Evolutionary conservation across 2,329 filamentous ascomycete genomes (phyloP).

Genomic region (Huntiella savannae): DNA sequence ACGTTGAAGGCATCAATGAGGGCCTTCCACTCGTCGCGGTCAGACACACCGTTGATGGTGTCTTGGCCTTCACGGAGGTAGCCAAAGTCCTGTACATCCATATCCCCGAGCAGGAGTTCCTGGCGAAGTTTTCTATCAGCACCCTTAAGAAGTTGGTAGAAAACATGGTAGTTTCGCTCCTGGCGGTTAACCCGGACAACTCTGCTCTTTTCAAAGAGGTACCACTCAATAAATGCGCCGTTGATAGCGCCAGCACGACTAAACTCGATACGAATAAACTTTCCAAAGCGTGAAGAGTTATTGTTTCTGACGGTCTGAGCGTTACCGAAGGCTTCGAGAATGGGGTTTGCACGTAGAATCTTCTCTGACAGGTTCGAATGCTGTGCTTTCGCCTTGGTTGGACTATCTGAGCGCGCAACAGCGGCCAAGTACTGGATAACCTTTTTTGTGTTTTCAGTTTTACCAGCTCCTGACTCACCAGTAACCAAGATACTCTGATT

Average conservation of each 20-base stretch:
- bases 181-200: constrained; percentile 75
- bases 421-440: constrained; percentile 97
- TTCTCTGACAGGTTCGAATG: constrained; percentile 86
- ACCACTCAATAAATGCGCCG: constrained; percentile 97
- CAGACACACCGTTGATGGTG: constrained; percentile 74
- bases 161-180: constrained; percentile 92
- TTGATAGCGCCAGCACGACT: constrained; percentile 72
- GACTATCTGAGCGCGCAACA: constrained; percentile 68
- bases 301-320: constrained; percentile 96
- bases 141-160: constrained; percentile 85
- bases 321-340: constrained; percentile 94
- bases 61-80: constrained; percentile 89
- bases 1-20: constrained; percentile 83
- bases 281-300: constrained; percentile 95
- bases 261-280: constrained; percentile 97
- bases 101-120: constrained; percentile 54
- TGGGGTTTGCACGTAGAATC: constrained; percentile 88
- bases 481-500: constrained; percentile 98
- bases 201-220: constrained; percentile 91
- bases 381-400: constrained; percentile 38
- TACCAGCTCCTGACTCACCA: constrained; percentile 91
- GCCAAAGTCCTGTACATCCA: constrained; percentile 69
- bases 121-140: constrained; percentile 55
- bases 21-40: constrained; percentile 73
- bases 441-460: constrained; percentile 98